These are phyloP conservation scores for Afroboletus lepidellus DNA, from an alignment of 1,284 basidiomycete species.

Conservation along the genomic window DNA sequence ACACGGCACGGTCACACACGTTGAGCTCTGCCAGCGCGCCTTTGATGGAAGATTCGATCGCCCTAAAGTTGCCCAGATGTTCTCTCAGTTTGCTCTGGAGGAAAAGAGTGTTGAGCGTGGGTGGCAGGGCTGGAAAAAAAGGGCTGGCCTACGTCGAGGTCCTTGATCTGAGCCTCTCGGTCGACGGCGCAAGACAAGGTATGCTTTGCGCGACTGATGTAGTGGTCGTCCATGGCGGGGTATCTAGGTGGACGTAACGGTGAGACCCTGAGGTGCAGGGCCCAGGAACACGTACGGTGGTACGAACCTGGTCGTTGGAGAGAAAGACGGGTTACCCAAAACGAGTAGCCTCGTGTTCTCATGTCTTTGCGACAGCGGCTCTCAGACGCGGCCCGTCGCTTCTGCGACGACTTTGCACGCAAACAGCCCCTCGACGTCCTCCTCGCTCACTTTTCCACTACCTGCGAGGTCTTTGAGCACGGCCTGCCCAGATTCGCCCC, in stretches of 20 bases:
- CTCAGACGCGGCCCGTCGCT: conserved; percentile 43
- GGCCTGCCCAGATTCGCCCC: conserved; percentile 56
- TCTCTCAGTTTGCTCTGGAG: conserved; percentile 59
- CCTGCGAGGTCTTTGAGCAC: conserved; percentile 51
- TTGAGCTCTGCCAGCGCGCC: conserved; percentile 58
- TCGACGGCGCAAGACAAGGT: conserved; percentile 50
- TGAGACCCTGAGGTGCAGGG: conserved; percentile 9
- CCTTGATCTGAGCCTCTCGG: conserved; percentile 65
- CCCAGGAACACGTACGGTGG: conserved; percentile 15
- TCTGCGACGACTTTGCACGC: conserved; percentile 54
- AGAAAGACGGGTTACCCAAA: background rate
- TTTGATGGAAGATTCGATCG: conserved; percentile 64
- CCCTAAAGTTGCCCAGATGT: conserved; percentile 67
- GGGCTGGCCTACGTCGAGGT: conserved; percentile 54
- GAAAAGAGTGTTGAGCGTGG: background rate
- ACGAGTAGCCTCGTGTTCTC: conserved; percentile 2
- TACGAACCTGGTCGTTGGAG: background rate
- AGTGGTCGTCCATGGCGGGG: conserved; percentile 11
- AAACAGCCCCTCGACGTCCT: conserved; percentile 43
- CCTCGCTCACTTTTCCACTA: conserved; percentile 51
- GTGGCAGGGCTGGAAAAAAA: background rate
- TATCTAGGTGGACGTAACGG: conserved; percentile 4
- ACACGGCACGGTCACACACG: conserved; percentile 44
- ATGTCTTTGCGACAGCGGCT: conserved; percentile 31
- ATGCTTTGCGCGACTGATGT: conserved; percentile 43